Evolutionary conservation across 257 asterid species (phyloP).

Genomic region (Misopates orontium): DNA sequence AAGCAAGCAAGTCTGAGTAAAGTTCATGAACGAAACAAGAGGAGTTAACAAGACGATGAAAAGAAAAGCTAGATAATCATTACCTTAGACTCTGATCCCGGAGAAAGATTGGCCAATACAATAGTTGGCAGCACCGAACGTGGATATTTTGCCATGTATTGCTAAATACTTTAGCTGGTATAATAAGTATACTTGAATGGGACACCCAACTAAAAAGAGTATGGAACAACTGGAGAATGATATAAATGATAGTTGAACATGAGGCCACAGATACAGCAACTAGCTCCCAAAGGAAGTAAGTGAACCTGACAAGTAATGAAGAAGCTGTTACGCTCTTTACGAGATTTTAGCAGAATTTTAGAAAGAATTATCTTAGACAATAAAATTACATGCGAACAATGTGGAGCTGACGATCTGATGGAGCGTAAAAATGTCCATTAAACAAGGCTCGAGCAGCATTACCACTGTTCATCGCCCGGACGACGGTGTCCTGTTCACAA

Average conservation of each 20-base stretch:
- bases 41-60: slow-evolving; percentile 4
- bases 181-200: slow-evolving; percentile 30
- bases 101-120: slow-evolving; percentile 86
- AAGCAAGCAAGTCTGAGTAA: slow-evolving; percentile 5
- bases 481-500: slow-evolving; percentile 57
- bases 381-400: slow-evolving; percentile 52
- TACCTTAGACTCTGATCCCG: slow-evolving; percentile 74
- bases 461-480: slow-evolving; percentile 80
- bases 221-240: slow-evolving; percentile 61
- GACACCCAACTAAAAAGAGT: slow-evolving; percentile 48
- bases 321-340: slow-evolving; percentile 29
- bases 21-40: slow-evolving; percentile 18
- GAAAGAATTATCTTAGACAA: slow-evolving; percentile 21
- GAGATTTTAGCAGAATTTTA: slow-evolving; percentile 10
- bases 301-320: slow-evolving; percentile 56
- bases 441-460: slow-evolving; percentile 57
- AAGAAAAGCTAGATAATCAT: slow-evolving; percentile 11
- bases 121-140: slow-evolving; percentile 69
- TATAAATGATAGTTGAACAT: slow-evolving; percentile 53
- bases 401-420: slow-evolving; percentile 31
- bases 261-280: slow-evolving; percentile 65
- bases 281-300: slow-evolving; percentile 54
- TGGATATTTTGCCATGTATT: slow-evolving; percentile 58
- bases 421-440: slow-evolving; percentile 38
- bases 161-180: slow-evolving; percentile 48